Percentiles rank a stretch among this genome's conserved stretches.
Evolutionary conservation across 345 rosid genomes (phyloP).

Genomic region (Citrus hindsii): DNA sequence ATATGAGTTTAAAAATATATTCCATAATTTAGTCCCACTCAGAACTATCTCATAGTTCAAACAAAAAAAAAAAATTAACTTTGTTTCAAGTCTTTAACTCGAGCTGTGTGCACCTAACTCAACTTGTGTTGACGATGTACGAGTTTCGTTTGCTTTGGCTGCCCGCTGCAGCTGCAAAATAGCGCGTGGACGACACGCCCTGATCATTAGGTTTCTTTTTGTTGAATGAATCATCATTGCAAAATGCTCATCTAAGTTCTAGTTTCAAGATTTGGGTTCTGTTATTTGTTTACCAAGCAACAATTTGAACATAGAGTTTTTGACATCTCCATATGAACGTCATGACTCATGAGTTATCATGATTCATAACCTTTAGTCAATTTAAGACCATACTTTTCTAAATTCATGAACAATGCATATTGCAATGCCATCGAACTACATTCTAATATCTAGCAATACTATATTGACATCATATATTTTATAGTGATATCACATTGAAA

Average conservation of each 20-base stretch:
- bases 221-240: background rate
- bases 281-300: background rate
- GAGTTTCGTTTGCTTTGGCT: background rate
- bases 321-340: background rate
- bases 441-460: background rate
- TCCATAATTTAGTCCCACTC: rapidly evolving
- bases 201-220: background rate
- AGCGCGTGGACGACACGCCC: background rate
- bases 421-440: background rate
- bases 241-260: background rate
- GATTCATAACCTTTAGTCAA: background rate
- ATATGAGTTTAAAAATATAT: too few relatives aligned
- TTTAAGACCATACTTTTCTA: background rate
- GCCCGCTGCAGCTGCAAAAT: background rate
- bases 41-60: rapidly evolving
- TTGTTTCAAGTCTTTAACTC: background rate
- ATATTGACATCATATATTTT: background rate
- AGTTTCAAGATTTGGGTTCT: background rate
- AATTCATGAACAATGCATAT: background rate
- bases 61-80: too few relatives aligned
- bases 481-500: background rate
- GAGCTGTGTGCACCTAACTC: background rate
- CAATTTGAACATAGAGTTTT: background rate
- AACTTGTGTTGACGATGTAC: background rate
- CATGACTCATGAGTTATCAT: background rate